Evolutionary conservation across 768 basidiomycete genomes (phyloP), one percentile per base, ranked within the genome.

Genomic region (Lactifluus pinguis): DNA sequence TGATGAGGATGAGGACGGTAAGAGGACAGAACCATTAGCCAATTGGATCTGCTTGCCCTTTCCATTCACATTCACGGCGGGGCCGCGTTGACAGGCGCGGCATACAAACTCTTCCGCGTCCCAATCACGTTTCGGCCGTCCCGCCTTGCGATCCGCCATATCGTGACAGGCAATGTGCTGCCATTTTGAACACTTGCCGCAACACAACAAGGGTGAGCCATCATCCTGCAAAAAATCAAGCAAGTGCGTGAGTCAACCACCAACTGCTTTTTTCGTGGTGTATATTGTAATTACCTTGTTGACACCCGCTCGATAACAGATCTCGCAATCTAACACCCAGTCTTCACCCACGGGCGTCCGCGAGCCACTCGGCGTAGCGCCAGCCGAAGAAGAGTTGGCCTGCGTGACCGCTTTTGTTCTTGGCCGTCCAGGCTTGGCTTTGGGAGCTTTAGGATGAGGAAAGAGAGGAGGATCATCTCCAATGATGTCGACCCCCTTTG

Each of bases 91-190:
- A 71, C 90, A 92, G 38, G 75, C 75, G 49, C 74, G 75, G 70
- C 91, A 94, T 61, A 84, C 71, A 69, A 97, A 97, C 45, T 93
- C 89, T 56, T 88, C 89, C n/a, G 75, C 69, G 53, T 89, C 83
- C 94, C 94, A 97, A 66, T 94, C 84, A 19, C 92, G 83, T 65
- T 76, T 80, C 4, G 80, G 82, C 14, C 79, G 79, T 25, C 91
- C 87, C 48, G 81, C 79, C 21, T 76, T 73, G 34, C 74, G 72
- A 71, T 95, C 93, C 32, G 78, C 82, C 51, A 72, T 74, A 68
- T 95, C 89, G 68, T 95, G 91, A 68, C 94, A 97, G 21, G 76
- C 69, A 38, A 90, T 90, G 67, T 97, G 94, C 67, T 95, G 94
- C 94, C 93, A 97, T 71, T 84, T 84, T 14, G 78, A 80, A 71